Conservation (phyloP, 2,329 filamentous ascomycete species). For the Neopestalotiopsis sp. region DNA sequence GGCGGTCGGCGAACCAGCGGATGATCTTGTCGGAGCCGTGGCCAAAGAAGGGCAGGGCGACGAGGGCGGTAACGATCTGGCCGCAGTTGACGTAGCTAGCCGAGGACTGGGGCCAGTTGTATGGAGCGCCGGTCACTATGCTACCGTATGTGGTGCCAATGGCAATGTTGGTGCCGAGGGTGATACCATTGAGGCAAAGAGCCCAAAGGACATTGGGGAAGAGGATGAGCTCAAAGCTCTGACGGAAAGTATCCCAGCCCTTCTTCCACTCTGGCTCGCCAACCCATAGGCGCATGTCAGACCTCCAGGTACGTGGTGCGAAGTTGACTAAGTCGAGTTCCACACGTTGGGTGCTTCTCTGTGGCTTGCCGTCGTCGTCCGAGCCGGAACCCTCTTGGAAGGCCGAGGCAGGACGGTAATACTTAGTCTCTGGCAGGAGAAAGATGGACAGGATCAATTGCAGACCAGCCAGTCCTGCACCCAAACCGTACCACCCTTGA, state of each 20-base stretch:
- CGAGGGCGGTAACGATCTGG: slow-evolving; percentile 42
- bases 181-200: slow-evolving; percentile 43
- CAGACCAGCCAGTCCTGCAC: slow-evolving; percentile 38
- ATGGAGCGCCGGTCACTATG: slow-evolving; percentile 39
- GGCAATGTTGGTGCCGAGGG: slow-evolving; percentile 46
- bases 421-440: slow-evolving; percentile 48
- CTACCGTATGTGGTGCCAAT: slow-evolving; percentile 45
- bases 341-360: slow-evolving; percentile 23
- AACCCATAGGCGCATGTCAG: slow-evolving; percentile 44
- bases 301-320: slow-evolving; percentile 37
- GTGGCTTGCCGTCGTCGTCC: slow-evolving; percentile 18
- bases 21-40: slow-evolving; percentile 43
- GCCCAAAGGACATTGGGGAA: slow-evolving; percentile 50
- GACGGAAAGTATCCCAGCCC: slow-evolving; percentile 26
- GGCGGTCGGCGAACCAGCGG: slow-evolving; percentile 39
- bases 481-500: slow-evolving; percentile 48
- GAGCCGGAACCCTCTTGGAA: slow-evolving; percentile 38
- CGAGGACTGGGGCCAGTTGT: slow-evolving; percentile 41
- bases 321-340: slow-evolving; percentile 42
- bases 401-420: slow-evolving; percentile 40
- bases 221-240: slow-evolving; percentile 38
- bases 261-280: slow-evolving; percentile 43
- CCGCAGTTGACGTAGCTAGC: slow-evolving; percentile 43
- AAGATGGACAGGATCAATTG: slow-evolving; percentile 42
- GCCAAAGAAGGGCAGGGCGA: slow-evolving; percentile 44